These are phyloP conservation scores for Apiospora koreana DNA, from an alignment of 2,329 filamentous ascomycete genomes.

Conservation along the genomic window DNA sequence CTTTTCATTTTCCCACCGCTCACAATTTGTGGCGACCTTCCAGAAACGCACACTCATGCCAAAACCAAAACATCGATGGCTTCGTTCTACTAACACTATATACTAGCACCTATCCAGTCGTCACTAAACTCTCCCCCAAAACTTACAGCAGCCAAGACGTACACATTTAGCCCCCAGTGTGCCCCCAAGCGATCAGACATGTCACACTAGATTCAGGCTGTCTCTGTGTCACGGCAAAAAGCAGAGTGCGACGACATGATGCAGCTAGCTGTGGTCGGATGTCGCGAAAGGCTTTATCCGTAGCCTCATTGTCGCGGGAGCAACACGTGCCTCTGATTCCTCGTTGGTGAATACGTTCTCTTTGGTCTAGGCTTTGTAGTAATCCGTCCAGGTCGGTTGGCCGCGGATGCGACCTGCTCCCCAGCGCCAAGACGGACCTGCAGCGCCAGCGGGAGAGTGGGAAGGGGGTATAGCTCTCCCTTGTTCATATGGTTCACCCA, in stretches of 20 bases:
- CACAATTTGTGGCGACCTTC: background rate
- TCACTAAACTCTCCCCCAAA: background rate
- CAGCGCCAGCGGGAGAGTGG: background rate
- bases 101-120: background rate
- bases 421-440: background rate
- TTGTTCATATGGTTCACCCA: background rate
- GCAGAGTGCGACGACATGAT: background rate
- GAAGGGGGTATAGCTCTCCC: background rate
- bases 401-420: background rate
- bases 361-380: background rate
- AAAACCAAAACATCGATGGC: background rate
- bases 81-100: background rate
- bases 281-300: background rate
- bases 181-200: background rate
- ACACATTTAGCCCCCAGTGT: background rate
- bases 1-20: background rate
- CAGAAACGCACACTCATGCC: background rate
- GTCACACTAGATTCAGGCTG: slow-evolving; percentile 2
- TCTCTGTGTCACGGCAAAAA: background rate
- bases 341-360: background rate
- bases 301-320: background rate
- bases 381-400: background rate
- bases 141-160: background rate
- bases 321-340: background rate
- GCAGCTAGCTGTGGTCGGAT: background rate